Base-by-base conservation (phyloP, 805 yeast species). In the Starmerella potacharoeniae region DNA sequence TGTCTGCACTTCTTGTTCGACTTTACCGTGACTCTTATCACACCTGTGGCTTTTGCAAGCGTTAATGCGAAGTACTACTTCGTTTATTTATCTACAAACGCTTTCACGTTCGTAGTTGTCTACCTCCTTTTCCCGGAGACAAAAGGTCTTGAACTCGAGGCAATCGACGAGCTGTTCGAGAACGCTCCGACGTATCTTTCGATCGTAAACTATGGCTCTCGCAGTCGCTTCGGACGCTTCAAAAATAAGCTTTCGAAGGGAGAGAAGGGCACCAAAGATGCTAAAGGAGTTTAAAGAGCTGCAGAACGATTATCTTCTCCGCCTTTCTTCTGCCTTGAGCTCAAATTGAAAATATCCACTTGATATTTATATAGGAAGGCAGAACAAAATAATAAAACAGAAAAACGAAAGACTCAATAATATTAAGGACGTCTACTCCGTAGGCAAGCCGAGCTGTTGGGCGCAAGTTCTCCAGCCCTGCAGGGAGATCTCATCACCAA, bases 401-500 rank as follows among this genome's bases (percentile, higher is more conserved):
- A 39, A 14, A 30, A 22, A 37, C 44, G 36, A 39, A 16, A 35
- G 36, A 39, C 33, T 16, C 33, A 49, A 36, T 39, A n/a, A 30
- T 35, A 35, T n/a, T 9, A 28, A 35, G 6, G 11, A 29, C 8
- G n/a, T 8, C 34, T 13, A 36, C 37, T 46, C 42, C 5, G 37
- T 42, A 29, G 39, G 54, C 35, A 55, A 10, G 10, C 60, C 55
- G 7, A 57, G 36, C 46, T 52, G 57, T 40, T 52, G 54, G 3
- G 60, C 60, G 30, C 54, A 52, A 9, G 30, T 3, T 11, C 35
- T 53, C 62, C 62, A 59, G 3, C 57, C 62, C 37, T 40, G 51
- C 57, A 59, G 36, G 10, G 60, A 43, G 5, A 51, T 88, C 69
- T 86, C 95, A 75, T 93, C 83, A 56, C 95, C 95, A 64, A 86